These are phyloP conservation scores for Opeltia flavorubescens DNA, from an alignment of 495 filamentous ascomycete species.

Conservation along the genomic window DNA sequence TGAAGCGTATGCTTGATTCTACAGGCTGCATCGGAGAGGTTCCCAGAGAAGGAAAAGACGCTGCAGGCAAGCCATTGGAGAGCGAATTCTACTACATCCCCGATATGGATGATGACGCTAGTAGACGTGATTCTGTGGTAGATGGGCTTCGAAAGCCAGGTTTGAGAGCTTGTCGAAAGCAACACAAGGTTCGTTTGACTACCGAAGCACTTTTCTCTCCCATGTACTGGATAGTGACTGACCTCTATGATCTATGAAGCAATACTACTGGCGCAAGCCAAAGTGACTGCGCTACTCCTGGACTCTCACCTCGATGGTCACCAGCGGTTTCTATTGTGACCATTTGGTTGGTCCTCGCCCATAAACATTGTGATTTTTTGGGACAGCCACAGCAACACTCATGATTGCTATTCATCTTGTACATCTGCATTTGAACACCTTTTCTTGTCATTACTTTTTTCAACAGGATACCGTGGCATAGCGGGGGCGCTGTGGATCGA, in stretches of 20 bases:
- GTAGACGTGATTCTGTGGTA: constrained; percentile 68
- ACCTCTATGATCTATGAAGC: constrained; percentile 30
- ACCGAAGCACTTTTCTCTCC: neutral
- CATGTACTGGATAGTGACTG: constrained; percentile 5
- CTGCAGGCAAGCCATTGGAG: constrained; percentile 84
- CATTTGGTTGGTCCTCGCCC: no score
- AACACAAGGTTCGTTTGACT: constrained; percentile 69
- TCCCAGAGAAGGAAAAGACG: constrained; percentile 83
- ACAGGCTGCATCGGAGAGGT: constrained; percentile 77
- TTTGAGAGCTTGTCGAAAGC: constrained; percentile 74
- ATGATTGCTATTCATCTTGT: no score
- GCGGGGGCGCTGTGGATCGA: no score
- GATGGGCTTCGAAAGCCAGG: constrained; percentile 77
- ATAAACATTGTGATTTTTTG: neutral
- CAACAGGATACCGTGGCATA: constrained; percentile 1
- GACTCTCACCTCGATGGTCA: neutral
- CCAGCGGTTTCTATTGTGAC: neutral
- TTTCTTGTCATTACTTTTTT: neutral
- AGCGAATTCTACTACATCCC: constrained; percentile 97
- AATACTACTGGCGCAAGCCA: constrained; percentile 90
- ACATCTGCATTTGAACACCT: neutral
- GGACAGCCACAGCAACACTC: no score
- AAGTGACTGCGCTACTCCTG: constrained; percentile 18
- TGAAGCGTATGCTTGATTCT: constrained; percentile 54
- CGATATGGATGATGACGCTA: constrained; percentile 70